Base-by-base conservation (phyloP, 345 rosid species). In the Salix udensis region DNA sequence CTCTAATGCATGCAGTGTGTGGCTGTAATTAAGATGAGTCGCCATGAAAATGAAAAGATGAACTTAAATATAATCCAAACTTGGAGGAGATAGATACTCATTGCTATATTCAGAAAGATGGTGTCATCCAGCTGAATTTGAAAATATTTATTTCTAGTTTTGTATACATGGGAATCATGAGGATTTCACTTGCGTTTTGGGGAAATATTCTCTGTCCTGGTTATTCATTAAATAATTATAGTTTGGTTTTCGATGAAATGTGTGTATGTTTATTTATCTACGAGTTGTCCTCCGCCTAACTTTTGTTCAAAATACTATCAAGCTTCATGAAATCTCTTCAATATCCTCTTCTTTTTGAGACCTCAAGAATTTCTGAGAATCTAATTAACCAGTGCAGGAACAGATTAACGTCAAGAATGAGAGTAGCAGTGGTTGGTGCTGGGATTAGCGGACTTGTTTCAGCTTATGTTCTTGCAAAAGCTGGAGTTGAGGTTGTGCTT, bases 391-490 rank as follows among this genome's bases (percentile, higher is more conserved):
- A 18, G 7, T 19, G 58, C 58, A 52, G 58, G 58, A 52, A 18
- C 19, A 52, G 58, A 7, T 2, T 7, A 52, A 11, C 28, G 46
- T 37, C n/a, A 18, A 83, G 67, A 26, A 86, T 86, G 91, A 86
- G 78, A 79, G 87, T 87, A 24, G 94, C 90, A 2, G 97, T 91
- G 84, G 70, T 91, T 19, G 97, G 97, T 12, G 85, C 70, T 18
- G 94, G 97, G 72, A 84, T 91, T 3, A 87, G 92, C 70, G 97
- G 97, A 1, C 48, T 90, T 28, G 90, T 76, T 23, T 78, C 91
- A 28, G 97, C 97, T 0, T 83, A 87, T 64, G 83, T 74, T 75
- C 77, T 91, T n/a, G 86, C 87, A 5, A 80, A 82, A 46, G 74
- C 84, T 15, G 92, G 88, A 34, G 86, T 66, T 1, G 68, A 86